Evolutionary conservation across 257 asterid species (phyloP).

Genomic region (Solanum medicagineum): DNA sequence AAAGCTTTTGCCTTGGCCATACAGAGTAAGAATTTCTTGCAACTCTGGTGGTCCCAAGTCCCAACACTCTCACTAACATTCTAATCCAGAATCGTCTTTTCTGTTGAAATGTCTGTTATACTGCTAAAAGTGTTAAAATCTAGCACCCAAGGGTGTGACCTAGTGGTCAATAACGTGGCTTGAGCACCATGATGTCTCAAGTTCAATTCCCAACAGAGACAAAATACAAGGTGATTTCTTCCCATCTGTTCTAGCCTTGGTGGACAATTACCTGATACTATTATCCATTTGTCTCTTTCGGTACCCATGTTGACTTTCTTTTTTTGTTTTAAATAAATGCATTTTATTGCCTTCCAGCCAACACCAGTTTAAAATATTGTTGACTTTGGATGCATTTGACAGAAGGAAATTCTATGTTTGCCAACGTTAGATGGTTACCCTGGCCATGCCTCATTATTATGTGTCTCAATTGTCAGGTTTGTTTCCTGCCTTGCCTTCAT

Average conservation of each 20-base stretch:
- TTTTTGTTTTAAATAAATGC: neutral
- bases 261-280: no score
- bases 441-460: neutral
- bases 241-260: no score
- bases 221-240: no score
- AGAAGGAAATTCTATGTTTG: neutral
- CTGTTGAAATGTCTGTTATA: neutral
- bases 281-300: neutral
- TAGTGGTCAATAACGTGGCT: no score
- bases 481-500: constrained; percentile 74
- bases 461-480: constrained; percentile 40
- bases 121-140: neutral
- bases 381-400: neutral
- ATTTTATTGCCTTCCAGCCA: neutral
- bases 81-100: neutral
- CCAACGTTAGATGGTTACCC: neutral
- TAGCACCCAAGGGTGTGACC: neutral
- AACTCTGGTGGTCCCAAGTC: neutral
- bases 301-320: neutral
- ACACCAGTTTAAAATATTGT: neutral
- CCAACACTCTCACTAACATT: neutral
- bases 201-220: no score
- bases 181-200: no score
- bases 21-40: constrained; percentile 52
- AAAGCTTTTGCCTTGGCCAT: constrained; percentile 90